phyloP scores from a whole-genome alignment of 2,329 filamentous ascomycete genomes.

The Aulographum hederae region DNA sequence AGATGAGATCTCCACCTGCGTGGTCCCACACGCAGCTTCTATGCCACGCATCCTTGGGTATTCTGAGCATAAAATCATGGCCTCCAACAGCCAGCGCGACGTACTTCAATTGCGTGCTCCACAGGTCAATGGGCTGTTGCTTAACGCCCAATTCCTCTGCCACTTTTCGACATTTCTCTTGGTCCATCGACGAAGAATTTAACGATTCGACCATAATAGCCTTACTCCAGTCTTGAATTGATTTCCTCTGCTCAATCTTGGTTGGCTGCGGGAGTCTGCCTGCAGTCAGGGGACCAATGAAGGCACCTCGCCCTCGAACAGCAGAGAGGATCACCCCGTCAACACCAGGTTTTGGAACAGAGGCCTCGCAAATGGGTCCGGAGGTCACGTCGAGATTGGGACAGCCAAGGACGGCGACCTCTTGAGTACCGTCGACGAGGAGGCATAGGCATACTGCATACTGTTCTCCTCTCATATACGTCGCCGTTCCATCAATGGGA shows the following conservation, averaged over 20 bases:
- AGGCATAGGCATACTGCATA: conserved; percentile 44
- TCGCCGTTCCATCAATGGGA: conserved; percentile 45
- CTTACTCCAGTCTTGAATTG: no score
- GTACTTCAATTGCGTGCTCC: conserved; percentile 36
- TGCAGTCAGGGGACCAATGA: no score
- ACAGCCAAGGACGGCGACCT: conserved; percentile 41
- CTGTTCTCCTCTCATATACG: conserved; percentile 42
- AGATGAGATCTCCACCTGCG: conserved; percentile 32
- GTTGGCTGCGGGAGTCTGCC: no score
- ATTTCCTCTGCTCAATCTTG: no score
- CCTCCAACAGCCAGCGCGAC: conserved; percentile 31
- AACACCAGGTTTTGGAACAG: no score
- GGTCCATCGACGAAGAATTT: no score
- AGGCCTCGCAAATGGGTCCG: no score
- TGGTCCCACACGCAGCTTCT: conserved; percentile 37
- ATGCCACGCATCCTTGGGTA: conserved; percentile 23
- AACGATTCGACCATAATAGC: no score
- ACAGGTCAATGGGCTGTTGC: conserved; percentile 32
- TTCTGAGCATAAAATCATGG: conserved; percentile 29
- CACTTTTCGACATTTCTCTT: conserved; percentile 17
- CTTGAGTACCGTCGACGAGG: conserved; percentile 36
- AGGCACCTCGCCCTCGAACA: no score
- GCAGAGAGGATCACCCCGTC: no score
- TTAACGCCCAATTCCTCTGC: conserved; percentile 19
- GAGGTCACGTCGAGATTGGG: no score